Conservation (phyloP, 2,329 filamentous ascomycete species). For the Cladosporium sp. region DNA sequence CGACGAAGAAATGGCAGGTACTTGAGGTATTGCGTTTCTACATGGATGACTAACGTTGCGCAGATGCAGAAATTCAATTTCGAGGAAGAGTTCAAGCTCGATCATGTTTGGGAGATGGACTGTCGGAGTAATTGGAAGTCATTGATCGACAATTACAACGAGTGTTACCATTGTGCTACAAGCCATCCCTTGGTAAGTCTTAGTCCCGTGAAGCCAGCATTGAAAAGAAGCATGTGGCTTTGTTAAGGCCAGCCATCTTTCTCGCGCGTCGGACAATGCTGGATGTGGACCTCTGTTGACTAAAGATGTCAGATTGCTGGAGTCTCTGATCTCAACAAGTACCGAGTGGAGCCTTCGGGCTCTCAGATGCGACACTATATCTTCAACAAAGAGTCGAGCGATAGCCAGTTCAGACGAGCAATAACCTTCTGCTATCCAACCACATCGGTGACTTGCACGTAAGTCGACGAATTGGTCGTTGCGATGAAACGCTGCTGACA, state of each 20-base stretch:
- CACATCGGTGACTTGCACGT: constrained; percentile 18
- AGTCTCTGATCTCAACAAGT: constrained; percentile 14
- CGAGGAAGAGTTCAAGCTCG: constrained; percentile 53
- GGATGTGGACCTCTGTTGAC: not conserved
- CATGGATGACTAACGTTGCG: not conserved
- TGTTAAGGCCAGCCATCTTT: not conserved
- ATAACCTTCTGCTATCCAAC: constrained; percentile 19
- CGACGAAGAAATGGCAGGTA: constrained; percentile 43
- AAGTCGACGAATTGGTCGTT: not conserved
- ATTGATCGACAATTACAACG: constrained; percentile 62
- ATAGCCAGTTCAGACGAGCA: constrained; percentile 14
- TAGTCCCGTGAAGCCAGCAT: not conserved
- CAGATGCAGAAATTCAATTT: constrained; percentile 47
- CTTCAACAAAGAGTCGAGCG: constrained; percentile 13
- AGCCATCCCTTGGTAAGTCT: constrained; percentile 50
- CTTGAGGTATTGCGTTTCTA: not conserved
- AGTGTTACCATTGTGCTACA: constrained; percentile 61
- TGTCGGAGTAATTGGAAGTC: constrained; percentile 59
- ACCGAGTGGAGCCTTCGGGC: constrained; percentile 10
- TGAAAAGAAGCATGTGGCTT: not conserved
- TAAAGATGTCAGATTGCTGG: constrained; percentile 39
- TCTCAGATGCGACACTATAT: constrained; percentile 18
- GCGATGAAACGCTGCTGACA: not conserved
- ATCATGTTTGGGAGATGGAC: constrained; percentile 57
- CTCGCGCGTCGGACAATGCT: not conserved